phyloP scores from a whole-genome alignment of 805 yeast species.

The Brettanomyces naardenensis region DNA sequence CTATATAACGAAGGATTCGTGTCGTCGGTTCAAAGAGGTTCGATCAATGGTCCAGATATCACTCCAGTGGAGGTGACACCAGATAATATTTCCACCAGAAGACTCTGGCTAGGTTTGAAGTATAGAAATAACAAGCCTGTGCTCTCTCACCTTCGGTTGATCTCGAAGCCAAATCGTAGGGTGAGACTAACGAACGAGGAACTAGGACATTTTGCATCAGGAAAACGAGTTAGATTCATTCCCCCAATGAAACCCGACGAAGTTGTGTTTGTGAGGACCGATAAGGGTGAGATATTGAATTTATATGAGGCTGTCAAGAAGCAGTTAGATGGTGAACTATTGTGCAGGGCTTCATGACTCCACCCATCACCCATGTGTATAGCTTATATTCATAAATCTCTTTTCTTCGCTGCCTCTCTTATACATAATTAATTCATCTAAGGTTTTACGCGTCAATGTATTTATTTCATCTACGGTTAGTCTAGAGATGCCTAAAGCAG shows the following conservation, averaged over 20 bases:
- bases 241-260: slow-evolving; percentile 88
- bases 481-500: neutral
- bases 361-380: neutral
- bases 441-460: too few species aligned
- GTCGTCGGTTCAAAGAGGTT: slow-evolving; percentile 78
- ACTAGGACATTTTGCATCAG: slow-evolving; percentile 65
- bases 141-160: slow-evolving; percentile 57
- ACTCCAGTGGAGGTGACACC: slow-evolving; percentile 72
- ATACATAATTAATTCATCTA: neutral
- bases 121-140: slow-evolving; percentile 79
- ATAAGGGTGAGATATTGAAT: slow-evolving; percentile 50
- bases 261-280: slow-evolving; percentile 55
- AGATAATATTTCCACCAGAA: slow-evolving; percentile 76
- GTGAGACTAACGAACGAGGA: slow-evolving; percentile 58
- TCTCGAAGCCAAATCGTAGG: slow-evolving; percentile 80
- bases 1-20: slow-evolving; percentile 88
- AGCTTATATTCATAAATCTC: too few species aligned
- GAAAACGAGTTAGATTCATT: slow-evolving; percentile 65
- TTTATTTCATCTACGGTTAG: too few species aligned
- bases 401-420: neutral
- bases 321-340: slow-evolving; percentile 64
- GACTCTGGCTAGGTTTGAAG: slow-evolving; percentile 88
- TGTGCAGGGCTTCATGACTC: slow-evolving; percentile 56
- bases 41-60: slow-evolving; percentile 74
- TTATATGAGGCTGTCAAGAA: slow-evolving; percentile 80